Percentiles rank a stretch among this genome's conserved stretches.
Conservation (phyloP, 257 asterid species). For the Solanum medicagineum region DNA sequence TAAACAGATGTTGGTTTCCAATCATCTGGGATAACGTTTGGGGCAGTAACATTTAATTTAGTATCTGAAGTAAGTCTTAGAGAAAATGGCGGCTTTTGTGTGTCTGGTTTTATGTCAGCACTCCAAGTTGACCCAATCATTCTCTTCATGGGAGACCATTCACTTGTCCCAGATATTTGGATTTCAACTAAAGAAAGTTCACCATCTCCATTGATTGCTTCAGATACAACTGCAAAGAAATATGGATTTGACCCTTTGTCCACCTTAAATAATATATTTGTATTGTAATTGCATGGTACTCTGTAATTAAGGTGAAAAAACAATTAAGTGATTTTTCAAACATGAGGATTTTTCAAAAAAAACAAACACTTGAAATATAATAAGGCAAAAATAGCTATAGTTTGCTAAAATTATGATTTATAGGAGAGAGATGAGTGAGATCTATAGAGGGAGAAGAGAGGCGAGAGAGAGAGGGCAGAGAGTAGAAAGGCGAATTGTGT, state of each 20-base stretch:
- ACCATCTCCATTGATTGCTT: not conserved
- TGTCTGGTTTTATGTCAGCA: not conserved
- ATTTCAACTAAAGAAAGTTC: not conserved
- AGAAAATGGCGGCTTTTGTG: not conserved
- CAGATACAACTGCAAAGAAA: not conserved
- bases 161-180: not conserved
- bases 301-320: not conserved
- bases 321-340: too few species aligned
- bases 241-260: not conserved
- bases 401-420: too few species aligned
- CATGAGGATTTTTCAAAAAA: too few species aligned
- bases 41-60: not conserved
- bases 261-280: not conserved
- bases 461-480: too few species aligned
- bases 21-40: not conserved
- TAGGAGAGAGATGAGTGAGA: too few species aligned
- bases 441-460: too few species aligned
- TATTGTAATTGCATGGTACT: not conserved
- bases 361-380: too few species aligned
- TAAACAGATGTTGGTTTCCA: not conserved
- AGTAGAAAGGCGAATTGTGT: too few species aligned
- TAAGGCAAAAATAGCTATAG: too few species aligned
- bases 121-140: not conserved
- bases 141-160: not conserved
- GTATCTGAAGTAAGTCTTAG: not conserved